phyloP scores from a whole-genome alignment of 2,329 filamentous ascomycete species.

The Aschersonia sp. region DNA sequence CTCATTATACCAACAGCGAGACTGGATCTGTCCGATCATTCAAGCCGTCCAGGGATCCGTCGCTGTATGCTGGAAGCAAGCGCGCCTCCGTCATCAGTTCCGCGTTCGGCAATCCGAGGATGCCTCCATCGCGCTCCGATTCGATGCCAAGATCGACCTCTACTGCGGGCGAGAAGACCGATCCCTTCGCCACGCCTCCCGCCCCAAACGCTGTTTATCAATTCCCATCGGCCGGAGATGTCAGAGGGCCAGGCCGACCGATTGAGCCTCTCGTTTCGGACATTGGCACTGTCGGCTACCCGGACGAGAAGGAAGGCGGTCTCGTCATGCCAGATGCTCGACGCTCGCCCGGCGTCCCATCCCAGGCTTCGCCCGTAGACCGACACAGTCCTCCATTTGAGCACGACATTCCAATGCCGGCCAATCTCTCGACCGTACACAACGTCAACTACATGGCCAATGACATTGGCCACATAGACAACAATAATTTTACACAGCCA shows the following conservation, averaged over 20 bases:
- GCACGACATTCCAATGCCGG: constrained; percentile 6
- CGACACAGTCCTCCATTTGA: constrained; percentile 9
- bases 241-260: constrained; percentile 14
- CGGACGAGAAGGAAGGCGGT: constrained; percentile 10
- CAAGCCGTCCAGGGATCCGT: constrained; percentile 23
- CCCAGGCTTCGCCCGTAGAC: constrained; percentile 13
- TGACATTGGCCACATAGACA: background rate
- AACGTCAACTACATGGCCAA: constrained; percentile 3
- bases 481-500: background rate
- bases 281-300: constrained; percentile 19
- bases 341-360: constrained; percentile 14
- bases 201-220: constrained; percentile 15
- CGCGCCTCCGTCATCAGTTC: constrained; percentile 13
- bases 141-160: constrained; percentile 28
- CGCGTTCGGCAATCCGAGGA: constrained; percentile 11
- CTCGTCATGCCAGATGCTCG: constrained; percentile 14
- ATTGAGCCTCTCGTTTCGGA: constrained; percentile 22
- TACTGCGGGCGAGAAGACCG: constrained; percentile 16
- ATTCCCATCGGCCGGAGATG: constrained; percentile 5
- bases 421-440: constrained; percentile 3
- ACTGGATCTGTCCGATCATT: constrained; percentile 40
- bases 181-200: constrained; percentile 21
- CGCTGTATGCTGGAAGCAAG: constrained; percentile 29
- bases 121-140: constrained; percentile 20
- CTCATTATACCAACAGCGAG: constrained; percentile 42